Evolutionary conservation across 164 flowering plant genomes (phyloP).

Genomic region (Chloranthus sessilifolius): DNA sequence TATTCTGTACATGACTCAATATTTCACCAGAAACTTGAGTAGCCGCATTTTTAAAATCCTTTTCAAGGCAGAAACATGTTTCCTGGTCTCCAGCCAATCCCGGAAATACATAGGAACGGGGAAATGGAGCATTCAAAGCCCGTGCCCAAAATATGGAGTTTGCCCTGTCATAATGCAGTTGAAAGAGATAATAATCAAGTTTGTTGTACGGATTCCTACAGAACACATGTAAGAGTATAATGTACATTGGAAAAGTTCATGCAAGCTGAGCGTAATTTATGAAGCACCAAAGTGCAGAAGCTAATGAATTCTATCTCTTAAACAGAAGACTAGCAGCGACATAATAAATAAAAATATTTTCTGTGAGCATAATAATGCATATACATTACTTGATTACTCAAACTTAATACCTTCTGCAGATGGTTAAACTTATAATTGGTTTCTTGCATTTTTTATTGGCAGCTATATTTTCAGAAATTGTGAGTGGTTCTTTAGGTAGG

Average conservation of each 20-base stretch:
- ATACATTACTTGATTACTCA: no score
- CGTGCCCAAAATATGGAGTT: conserved; percentile 97
- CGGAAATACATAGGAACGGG: conserved; percentile 75
- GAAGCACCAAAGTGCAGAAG: no score
- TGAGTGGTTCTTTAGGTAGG: no score
- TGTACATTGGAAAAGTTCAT: not conserved
- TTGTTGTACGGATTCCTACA: no score
- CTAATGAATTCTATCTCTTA: no score
- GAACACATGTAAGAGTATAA: conserved; percentile 3
- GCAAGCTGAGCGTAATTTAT: not conserved
- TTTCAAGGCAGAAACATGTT: conserved; percentile 9
- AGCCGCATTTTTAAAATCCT: conserved; percentile 17
- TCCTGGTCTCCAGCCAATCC: conserved; percentile 30
- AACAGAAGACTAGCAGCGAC: no score
- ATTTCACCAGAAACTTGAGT: conserved; percentile 22
- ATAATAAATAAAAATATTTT: no score
- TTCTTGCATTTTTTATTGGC: no score
- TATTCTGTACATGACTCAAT: conserved; percentile 16
- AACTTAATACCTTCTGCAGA: no score
- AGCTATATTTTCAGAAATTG: no score
- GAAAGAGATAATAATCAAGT: not conserved
- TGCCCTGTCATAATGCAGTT: conserved; percentile 51
- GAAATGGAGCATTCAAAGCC: conserved; percentile 86
- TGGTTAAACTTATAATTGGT: no score
- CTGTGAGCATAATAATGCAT: no score